These are phyloP conservation scores for Pelagomonas calceolata DNA, from an alignment of 108 stramenopile species.

Conservation along the genomic window DNA sequence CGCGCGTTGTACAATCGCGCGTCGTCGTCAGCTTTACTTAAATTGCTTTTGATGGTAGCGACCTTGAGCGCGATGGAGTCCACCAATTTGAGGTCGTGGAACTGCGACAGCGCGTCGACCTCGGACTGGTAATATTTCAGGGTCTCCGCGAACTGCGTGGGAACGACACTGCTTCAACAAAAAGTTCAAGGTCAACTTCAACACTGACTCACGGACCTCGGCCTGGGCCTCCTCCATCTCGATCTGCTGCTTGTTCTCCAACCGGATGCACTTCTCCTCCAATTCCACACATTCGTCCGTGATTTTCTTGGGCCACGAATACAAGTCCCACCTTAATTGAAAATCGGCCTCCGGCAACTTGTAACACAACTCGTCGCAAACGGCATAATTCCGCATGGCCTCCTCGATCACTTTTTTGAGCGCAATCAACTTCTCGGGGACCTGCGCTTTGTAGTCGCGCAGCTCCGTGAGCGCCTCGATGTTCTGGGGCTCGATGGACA, in stretches of 20 bases:
- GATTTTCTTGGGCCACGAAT: slow-evolving; percentile 38
- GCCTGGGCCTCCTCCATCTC: slow-evolving; percentile 49
- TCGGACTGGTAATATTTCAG: slow-evolving; percentile 30
- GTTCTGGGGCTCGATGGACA: slow-evolving; percentile 29
- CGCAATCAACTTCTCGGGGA: slow-evolving; percentile 22
- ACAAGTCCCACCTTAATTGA: slow-evolving; percentile 32
- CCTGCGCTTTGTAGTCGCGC: slow-evolving; percentile 14
- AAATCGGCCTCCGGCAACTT: slow-evolving; percentile 22
- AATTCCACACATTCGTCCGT: slow-evolving; percentile 27
- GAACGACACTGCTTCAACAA: too few species aligned
- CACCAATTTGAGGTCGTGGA: slow-evolving; percentile 34
- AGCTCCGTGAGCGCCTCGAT: slow-evolving; percentile 43
- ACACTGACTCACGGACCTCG: too few species aligned
- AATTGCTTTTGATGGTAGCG: slow-evolving; percentile 17
- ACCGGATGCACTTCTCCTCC: slow-evolving; percentile 1
- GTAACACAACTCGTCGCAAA: slow-evolving; percentile 20
- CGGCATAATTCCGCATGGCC: slow-evolving; percentile 27
- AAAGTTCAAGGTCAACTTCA: too few species aligned
- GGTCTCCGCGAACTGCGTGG: slow-evolving; percentile 17
- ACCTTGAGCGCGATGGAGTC: slow-evolving; percentile 30
- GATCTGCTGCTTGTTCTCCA: slow-evolving; percentile 9
- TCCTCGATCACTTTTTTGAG: slow-evolving; percentile 25
- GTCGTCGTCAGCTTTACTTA: slow-evolving; percentile 28
- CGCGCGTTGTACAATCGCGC: slow-evolving; percentile 42
- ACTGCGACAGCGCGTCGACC: slow-evolving; percentile 22